Evolutionary conservation across 805 yeast species (phyloP), one percentile per base, ranked within the genome.

Genomic region (Kodamaea fukazawae): DNA sequence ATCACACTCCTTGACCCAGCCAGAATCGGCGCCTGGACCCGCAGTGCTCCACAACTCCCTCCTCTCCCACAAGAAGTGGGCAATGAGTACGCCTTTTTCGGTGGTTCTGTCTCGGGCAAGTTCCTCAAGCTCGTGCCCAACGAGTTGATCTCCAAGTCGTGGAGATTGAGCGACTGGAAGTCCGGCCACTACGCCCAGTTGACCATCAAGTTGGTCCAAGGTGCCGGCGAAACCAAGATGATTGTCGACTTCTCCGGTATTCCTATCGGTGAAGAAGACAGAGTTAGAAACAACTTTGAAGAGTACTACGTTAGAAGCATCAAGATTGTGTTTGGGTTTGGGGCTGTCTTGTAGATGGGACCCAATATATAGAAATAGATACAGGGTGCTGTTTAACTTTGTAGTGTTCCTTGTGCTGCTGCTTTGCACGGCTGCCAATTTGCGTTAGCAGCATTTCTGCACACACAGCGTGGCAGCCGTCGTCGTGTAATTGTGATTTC

Each of bases 231-330:
- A 53, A 93, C 99, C 3, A 79, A 75, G 43, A 70, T 90, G 67
- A 79, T 79, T 44, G 88, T 89, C 13, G 69, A 73, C 32, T 88
- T 91, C 78, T 70, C 78, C 12, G 97, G 97, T 11, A 83, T 93
- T 36, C 99, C 99, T 12, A 73, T 91, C 29, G 99, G 98, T 10
- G 95, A 93, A 59, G 98, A 93, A 57, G 93, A 95, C 53, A 65
- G 83, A 53, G 96, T 86, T 29, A 78, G 81, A 55, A 76, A 72
- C 29, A 93, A 91, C 62, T 91, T 93, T 57, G 87, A 88, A 53
- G 88, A 86, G 45, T 86, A 89, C 64, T 93, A 93, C 59, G 81
- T 93, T 37, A 82, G 83, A 63, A 78, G 96, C 5, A 91, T 93
- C 56, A 93, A 89, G 67, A 58, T 87, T 31, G 84, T 96, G 0